Percentiles rank a stretch among this genome's conserved stretches.
phyloP scores from a whole-genome alignment of 2,329 filamentous ascomycete genomes.

The Pseudogymnoascus sp. region DNA sequence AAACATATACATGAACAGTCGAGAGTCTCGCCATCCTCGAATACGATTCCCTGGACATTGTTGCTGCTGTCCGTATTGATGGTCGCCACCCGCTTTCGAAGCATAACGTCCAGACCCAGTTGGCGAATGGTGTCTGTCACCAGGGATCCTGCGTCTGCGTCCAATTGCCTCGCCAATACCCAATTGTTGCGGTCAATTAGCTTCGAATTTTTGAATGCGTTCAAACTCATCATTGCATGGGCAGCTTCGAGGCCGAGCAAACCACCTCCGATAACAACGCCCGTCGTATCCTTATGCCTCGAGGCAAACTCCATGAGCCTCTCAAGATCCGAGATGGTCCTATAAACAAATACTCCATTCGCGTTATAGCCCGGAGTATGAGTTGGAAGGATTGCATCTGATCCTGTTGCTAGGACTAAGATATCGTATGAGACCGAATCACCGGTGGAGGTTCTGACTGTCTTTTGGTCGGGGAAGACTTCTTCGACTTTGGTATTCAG shows the following conservation, averaged over 20 bases:
- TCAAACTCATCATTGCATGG: conserved; percentile 83
- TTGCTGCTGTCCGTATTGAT: conserved; percentile 63
- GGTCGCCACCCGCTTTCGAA: conserved; percentile 66
- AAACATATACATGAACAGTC: conserved; percentile 79
- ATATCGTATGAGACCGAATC: conserved; percentile 67
- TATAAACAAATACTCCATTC: conserved; percentile 80
- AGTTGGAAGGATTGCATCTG: conserved; percentile 63
- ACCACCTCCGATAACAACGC: conserved; percentile 76
- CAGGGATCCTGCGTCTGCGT: conserved; percentile 71
- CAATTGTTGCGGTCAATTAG: conserved; percentile 77
- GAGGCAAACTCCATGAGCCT: conserved; percentile 67
- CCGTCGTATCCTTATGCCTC: conserved; percentile 57
- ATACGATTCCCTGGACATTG: conserved; percentile 64
- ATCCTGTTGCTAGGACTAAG: conserved; percentile 78
- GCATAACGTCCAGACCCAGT: conserved; percentile 73
- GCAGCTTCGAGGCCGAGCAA: conserved; percentile 81
- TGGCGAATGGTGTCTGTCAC: conserved; percentile 73
- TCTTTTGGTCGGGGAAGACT: conserved; percentile 57
- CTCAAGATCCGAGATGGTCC: conserved; percentile 75
- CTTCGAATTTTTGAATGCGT: conserved; percentile 65
- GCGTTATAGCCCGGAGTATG: conserved; percentile 73
- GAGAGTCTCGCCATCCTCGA: conserved; percentile 73
- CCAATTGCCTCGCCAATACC: conserved; percentile 76
- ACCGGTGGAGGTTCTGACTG: conserved; percentile 63
- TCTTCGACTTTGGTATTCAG: conserved; percentile 67